Evolutionary conservation across 495 filamentous ascomycete genomes (phyloP).

Genomic region (Annulohypoxylon stygium): DNA sequence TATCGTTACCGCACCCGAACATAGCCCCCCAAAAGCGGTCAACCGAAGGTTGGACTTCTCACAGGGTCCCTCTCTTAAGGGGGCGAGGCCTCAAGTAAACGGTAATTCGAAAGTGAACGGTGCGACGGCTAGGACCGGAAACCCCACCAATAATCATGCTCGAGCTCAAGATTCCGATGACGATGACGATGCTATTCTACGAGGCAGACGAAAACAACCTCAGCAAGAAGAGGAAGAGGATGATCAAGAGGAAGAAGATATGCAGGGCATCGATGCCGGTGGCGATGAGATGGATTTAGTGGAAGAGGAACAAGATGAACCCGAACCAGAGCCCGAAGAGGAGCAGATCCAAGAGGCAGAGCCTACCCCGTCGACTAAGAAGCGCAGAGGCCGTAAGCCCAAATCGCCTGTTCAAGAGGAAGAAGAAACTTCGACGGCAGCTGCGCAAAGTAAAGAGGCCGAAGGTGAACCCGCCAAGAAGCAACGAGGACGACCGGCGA

Average conservation of each 20-base stretch:
- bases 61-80: constrained; percentile 32
- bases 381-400: constrained; percentile 50
- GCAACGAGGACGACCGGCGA: constrained; percentile 48
- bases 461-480: constrained; percentile 44
- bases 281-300: constrained; percentile 42
- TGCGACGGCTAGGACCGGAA: constrained; percentile 28
- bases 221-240: constrained; percentile 40
- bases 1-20: constrained; percentile 45
- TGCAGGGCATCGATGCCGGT: constrained; percentile 53
- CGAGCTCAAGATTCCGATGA: constrained; percentile 25
- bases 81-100: constrained; percentile 32
- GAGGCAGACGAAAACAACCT: constrained; percentile 26
- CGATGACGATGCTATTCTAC: constrained; percentile 35
- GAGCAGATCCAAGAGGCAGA: constrained; percentile 37
- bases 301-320: constrained; percentile 35
- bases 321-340: constrained; percentile 44
- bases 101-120: constrained; percentile 46
- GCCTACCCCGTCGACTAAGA: constrained; percentile 43
- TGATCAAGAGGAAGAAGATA: constrained; percentile 52
- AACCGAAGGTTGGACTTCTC: constrained; percentile 60
- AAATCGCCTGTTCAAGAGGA: constrained; percentile 46
- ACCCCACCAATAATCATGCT: constrained; percentile 34
- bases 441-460: constrained; percentile 45
- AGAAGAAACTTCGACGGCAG: constrained; percentile 36
- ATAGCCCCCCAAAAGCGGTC: constrained; percentile 45